A percentile compares a stretch with the other conserved stretches of the same genome.
phyloP scores from a whole-genome alignment of 2,329 filamentous ascomycete species.

The Penicillium sclerotiorum region DNA sequence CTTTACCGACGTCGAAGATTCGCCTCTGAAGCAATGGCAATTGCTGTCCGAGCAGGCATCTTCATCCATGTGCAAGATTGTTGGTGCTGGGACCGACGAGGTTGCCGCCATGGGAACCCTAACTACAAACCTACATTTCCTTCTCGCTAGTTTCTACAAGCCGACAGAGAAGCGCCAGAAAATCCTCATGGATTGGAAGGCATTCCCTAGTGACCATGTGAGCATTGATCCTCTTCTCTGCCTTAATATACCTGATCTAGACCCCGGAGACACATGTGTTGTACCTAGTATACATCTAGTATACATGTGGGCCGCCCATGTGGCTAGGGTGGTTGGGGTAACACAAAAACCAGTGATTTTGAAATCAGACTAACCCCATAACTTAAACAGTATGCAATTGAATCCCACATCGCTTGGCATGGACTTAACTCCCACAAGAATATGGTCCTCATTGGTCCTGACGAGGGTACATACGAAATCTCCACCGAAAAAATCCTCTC shows the following conservation, averaged over 20 bases:
- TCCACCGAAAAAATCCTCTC: constrained; percentile 70
- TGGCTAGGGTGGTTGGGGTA: no score
- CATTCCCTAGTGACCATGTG: constrained; percentile 83
- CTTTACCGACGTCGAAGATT: constrained; percentile 69
- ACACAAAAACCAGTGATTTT: no score
- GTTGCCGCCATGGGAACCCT: constrained; percentile 86
- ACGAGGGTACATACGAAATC: constrained; percentile 59
- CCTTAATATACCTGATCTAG: no score
- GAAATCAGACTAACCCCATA: not conserved
- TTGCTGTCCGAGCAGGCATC: constrained; percentile 76
- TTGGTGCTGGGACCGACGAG: constrained; percentile 72
- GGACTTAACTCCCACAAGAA: constrained; percentile 65
- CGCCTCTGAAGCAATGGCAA: constrained; percentile 71
- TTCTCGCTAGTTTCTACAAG: constrained; percentile 80
- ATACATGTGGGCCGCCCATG: no score
- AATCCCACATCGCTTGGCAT: constrained; percentile 76
- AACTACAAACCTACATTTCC: constrained; percentile 75
- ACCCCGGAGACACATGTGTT: no score
- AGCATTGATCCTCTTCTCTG: no score
- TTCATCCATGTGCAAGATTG: constrained; percentile 67
- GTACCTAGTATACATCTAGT: no score
- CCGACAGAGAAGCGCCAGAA: constrained; percentile 68
- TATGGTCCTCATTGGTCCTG: constrained; percentile 73
- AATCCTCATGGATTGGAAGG: constrained; percentile 82
- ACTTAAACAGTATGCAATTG: constrained; percentile 70